Conservation (phyloP, 176 grass and related monocot genomes). For the Eleusine indica region DNA sequence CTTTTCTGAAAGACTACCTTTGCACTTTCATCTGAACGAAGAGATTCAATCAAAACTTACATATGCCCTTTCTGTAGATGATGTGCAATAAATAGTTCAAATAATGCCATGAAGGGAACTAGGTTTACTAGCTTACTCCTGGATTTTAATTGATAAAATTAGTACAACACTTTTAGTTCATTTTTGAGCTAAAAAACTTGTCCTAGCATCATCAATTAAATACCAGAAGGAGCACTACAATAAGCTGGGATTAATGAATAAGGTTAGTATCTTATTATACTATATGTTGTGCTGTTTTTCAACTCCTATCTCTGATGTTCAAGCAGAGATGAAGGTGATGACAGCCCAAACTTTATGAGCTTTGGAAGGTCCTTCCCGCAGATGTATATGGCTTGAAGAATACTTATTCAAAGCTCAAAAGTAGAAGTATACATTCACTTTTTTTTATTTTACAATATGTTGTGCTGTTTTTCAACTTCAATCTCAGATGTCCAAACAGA, state of each 20-base stretch:
- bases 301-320: constrained; percentile 13
- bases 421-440: neutral
- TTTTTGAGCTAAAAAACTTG: neutral
- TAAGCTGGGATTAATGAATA: neutral
- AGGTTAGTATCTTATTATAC: neutral
- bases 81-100: neutral
- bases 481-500: constrained; percentile 36
- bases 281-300: constrained; percentile 20
- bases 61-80: neutral
- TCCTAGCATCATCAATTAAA: neutral
- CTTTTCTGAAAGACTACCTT: neutral
- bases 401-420: constrained; percentile 34
- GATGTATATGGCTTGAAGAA: neutral
- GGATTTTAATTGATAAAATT: neutral
- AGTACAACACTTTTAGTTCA: neutral
- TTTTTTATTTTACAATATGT: neutral
- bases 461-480: constrained; percentile 28
- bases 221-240: too few relatives aligned
- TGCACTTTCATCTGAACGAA: constrained; percentile 4
- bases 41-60: neutral
- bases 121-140: neutral
- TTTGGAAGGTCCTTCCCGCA: constrained; percentile 1
- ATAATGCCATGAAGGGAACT: constrained; percentile 10
- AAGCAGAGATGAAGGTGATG: constrained; percentile 27
- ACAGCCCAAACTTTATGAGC: neutral